These are phyloP conservation scores for Paramarasmius palmivorus DNA, from an alignment of 1,284 basidiomycete genomes.

Conservation along the genomic window DNA sequence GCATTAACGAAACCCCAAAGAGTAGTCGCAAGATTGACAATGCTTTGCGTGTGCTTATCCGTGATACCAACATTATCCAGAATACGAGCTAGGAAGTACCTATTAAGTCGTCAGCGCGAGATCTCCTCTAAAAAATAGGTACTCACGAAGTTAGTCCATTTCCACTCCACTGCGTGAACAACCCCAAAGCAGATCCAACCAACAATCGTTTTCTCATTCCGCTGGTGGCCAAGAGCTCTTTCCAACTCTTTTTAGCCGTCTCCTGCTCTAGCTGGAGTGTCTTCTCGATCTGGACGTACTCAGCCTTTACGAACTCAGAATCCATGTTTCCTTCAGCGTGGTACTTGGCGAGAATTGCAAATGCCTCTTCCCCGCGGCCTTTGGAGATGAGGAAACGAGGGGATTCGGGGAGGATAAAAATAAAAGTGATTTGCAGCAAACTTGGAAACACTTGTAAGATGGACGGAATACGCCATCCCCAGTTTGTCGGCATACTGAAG, in stretches of 20 bases:
- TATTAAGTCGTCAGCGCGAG: constrained; percentile 16
- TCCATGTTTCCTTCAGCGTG: constrained; percentile 48
- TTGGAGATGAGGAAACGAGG: constrained; percentile 62
- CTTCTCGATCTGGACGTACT: constrained; percentile 55
- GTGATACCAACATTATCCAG: constrained; percentile 47
- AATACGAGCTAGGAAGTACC: constrained; percentile 48
- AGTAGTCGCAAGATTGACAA: constrained; percentile 55
- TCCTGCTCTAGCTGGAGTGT: constrained; percentile 48
- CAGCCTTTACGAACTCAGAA: constrained; percentile 52
- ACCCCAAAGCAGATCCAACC: constrained; percentile 44
- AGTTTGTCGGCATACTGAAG: constrained; percentile 45
- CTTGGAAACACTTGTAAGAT: constrained; percentile 56
- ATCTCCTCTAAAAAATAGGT: neutral
- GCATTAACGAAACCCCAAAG: constrained; percentile 58
- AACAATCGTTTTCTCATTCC: constrained; percentile 53
- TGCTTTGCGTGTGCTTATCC: constrained; percentile 49
- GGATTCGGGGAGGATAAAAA: constrained; percentile 56
- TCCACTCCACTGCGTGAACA: constrained; percentile 54
- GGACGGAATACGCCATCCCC: constrained; percentile 59
- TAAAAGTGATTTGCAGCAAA: constrained; percentile 44
- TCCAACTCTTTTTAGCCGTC: constrained; percentile 42
- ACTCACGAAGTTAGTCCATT: constrained; percentile 54
- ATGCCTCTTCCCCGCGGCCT: constrained; percentile 50
- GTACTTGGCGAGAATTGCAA: constrained; percentile 46
- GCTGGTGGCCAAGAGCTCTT: constrained; percentile 39